Evolutionary conservation across 805 yeast genomes (phyloP).

Genomic region (Diddensiella caesifluorescens): DNA sequence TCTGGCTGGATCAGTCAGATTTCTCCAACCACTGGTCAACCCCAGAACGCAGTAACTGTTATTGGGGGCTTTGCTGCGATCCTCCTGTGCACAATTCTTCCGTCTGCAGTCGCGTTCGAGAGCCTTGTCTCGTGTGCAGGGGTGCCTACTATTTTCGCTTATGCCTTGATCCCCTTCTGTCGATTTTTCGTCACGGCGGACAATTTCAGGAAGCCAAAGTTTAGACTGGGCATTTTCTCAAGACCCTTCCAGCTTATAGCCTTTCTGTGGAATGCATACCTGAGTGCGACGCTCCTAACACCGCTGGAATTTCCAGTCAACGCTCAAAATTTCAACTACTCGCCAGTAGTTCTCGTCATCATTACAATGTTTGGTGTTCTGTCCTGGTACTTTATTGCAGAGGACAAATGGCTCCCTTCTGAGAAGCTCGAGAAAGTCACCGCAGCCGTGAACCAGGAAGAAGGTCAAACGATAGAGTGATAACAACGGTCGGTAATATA

Average conservation of each 20-base stretch:
- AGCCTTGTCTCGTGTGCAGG: constrained; percentile 23
- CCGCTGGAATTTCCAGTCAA: constrained; percentile 24
- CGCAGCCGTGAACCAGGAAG: neutral
- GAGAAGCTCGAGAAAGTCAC: neutral
- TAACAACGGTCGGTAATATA: too few relatives aligned
- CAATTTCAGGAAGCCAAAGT: constrained; percentile 13
- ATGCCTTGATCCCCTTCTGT: constrained; percentile 21
- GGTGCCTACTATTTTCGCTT: constrained; percentile 22
- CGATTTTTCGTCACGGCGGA: constrained; percentile 17
- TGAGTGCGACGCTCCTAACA: constrained; percentile 18
- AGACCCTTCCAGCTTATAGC: constrained; percentile 19
- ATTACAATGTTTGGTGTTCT: constrained; percentile 20
- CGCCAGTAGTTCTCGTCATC: constrained; percentile 20
- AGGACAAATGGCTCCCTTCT: constrained; percentile 17
- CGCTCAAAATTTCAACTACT: constrained; percentile 20
- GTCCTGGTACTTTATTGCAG: constrained; percentile 17
- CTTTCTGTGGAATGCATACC: constrained; percentile 19
- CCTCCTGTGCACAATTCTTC: constrained; percentile 21
- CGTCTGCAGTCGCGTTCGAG: constrained; percentile 22
- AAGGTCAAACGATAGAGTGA: too few relatives aligned
- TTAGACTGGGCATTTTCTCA: constrained; percentile 20
- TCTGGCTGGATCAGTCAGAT: constrained; percentile 21
- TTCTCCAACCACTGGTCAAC: constrained; percentile 19
- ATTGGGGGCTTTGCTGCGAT: constrained; percentile 21
- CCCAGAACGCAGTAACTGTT: constrained; percentile 21